phyloP scores from a whole-genome alignment of 2,329 filamentous ascomycete genomes.

The Blastomyces silverae region DNA sequence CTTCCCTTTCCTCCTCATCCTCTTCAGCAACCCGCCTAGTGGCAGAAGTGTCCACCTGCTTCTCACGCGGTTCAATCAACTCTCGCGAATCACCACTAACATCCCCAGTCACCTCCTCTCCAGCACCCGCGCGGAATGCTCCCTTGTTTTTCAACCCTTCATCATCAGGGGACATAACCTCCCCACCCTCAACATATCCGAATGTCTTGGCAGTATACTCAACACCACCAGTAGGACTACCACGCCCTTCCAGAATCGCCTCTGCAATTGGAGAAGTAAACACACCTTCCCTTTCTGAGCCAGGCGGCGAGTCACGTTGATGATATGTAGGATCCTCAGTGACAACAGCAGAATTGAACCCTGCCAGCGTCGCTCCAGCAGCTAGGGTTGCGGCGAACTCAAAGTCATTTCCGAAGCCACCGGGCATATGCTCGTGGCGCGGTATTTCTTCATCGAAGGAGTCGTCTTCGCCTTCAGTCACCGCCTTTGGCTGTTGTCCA shows the following conservation, averaged over 20 bases:
- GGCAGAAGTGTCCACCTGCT: not conserved
- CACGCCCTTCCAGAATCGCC: constrained; percentile 20
- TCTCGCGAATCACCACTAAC: not conserved
- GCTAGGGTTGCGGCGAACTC: constrained; percentile 64
- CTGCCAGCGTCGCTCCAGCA: constrained; percentile 60
- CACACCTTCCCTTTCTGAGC: constrained; percentile 15
- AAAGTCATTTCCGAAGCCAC: constrained; percentile 59
- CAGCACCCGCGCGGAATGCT: not conserved
- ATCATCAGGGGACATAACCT: constrained; percentile 15
- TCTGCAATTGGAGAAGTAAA: not conserved
- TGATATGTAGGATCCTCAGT: constrained; percentile 60
- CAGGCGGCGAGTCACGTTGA: constrained; percentile 38
- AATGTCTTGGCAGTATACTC: constrained; percentile 12
- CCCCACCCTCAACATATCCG: constrained; percentile 20
- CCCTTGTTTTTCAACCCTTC: not conserved
- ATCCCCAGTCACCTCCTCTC: not conserved
- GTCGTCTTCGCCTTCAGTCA: constrained; percentile 35
- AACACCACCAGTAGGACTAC: constrained; percentile 20
- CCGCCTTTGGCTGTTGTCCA: not conserved
- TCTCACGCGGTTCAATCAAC: constrained; percentile 23
- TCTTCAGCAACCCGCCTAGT: not conserved
- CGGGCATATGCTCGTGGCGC: constrained; percentile 50
- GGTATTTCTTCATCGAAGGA: constrained; percentile 6
- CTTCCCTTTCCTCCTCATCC: not conserved
- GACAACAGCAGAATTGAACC: constrained; percentile 64